Evolutionary conservation across 2,329 filamentous ascomycete genomes (phyloP), one percentile per base, ranked within the genome.

Genomic region (Fusarium marasasianum): DNA sequence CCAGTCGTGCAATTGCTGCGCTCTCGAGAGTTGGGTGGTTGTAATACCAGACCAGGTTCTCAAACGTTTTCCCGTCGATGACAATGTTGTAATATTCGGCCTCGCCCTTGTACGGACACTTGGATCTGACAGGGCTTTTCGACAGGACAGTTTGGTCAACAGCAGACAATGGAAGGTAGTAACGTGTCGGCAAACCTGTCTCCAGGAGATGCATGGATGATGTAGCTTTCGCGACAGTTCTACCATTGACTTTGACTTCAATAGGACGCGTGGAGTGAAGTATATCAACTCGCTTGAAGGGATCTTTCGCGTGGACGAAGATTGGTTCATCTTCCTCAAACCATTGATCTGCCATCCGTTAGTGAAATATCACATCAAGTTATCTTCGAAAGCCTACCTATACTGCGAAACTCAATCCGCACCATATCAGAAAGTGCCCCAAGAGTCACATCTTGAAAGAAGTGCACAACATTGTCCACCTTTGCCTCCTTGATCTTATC

Each of bases 91-190:
- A 92, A 68, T 92, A 93, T 63, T 88, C 84, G 1, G 91, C 91
- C 61, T 87, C 85, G 3, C 91, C 91, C 77, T 93, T 93, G 75
- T 93, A 93, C 5, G 91, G 91, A 79, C 91, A 93, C 59, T 83
- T 81, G 0, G 89, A 91, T n/a, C 78, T 80, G 1, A 87, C 88
- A 4, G 82, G 78, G 73, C 89, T 92, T 12, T 84, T 83, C 1
- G 80, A 79, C 15, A 92, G 80, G 12, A 85, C 72, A 7, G 80
- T 74, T 44, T 80, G 81, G 44, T 87, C 84, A 3, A 91, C 83
- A 6, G 85, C 80, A 0, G 87, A 87, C 0, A 87, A 80, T 0
- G 90, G 87, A 5, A 91, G 71, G 75, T 93, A 93, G 76, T 88
- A 91, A 4, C 91, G 84, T 5, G 86, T 82, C 3, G 89, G 87